Evolutionary conservation across 2,329 filamentous ascomycete genomes (phyloP), one percentile per base, ranked within the genome.

Genomic region (Colletotrichum zoysiae): DNA sequence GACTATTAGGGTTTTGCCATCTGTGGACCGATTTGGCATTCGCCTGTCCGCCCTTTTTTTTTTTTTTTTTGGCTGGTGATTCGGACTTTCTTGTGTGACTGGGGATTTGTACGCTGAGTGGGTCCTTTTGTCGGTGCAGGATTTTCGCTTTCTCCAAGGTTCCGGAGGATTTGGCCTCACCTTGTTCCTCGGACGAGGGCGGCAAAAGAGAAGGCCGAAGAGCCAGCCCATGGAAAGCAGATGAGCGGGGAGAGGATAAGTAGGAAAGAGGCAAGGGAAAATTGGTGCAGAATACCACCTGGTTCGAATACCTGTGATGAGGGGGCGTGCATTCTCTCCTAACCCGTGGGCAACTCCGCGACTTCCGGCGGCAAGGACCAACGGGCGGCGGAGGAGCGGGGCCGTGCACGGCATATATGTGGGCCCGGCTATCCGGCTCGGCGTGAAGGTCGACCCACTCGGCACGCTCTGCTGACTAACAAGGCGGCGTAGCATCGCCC

Each of bases 51-150:
- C 14, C 38, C 11, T 11, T 12, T 12, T 40, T 14, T 40, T n/a
- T n/a, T n/a, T n/a, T n/a, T n/a, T n/a, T n/a, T n/a, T n/a, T n/a
- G n/a, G 40, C 38, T 16, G 2, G 12, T 4, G 12, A 40, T 40
- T 40, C 38, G 38, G 38, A 40, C 11, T 40, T 40, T 40, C n/a
- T 11, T 40, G 38, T 12, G 30, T 30, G 30, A 30, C 30, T 14
- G 14, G 12, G 23, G 20, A 16, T 35, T 26, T 55, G 11, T 9
- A 8, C 30, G 18, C 16, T 20, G 56, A 55, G 61, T 64, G 61
- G 48, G 61, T 42, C 60, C 30, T 62, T 62, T 26, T 8, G 20
- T 53, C 3, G n/a, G 35, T 30, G 46, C 60, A 42, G n/a, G 46
- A n/a, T 51, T 53, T 42, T 51, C 8, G 8, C 14, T 5, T 16